Base-by-base conservation (phyloP, 495 filamentous ascomycete species). In the Aspergillus hancockii region DNA sequence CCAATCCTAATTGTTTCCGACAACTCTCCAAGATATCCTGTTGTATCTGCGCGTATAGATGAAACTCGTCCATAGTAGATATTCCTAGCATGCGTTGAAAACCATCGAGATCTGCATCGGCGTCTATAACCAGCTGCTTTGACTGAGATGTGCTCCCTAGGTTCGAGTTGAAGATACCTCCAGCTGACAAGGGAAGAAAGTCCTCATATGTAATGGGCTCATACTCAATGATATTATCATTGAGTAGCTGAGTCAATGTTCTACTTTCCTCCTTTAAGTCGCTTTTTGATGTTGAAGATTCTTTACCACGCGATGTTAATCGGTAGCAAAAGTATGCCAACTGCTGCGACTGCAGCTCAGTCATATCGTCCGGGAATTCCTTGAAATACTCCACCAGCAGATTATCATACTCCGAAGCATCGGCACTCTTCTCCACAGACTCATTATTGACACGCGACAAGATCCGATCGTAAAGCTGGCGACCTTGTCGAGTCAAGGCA, bases 121-220 rank as follows among this genome's bases (percentile, higher is more conserved):
- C 69, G 2, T 59, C 65, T 62, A 68, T 68, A 32, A 73, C 66
- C 4, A 73, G 59, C 52, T 66, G 63, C 45, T 53, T 57, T 30
- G 59, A 62, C 30, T 63, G 51, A 0, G 63, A 65, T 5, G 53
- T 40, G 6, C 47, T 60, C 10, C 69, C 65, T 4, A 79, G 62
- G 40, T 77, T 79, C 10, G 73, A 76, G 18, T 71, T 68, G 63
- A 79, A 79, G 31, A 79, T 79, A 18, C 74, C 75, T 9, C 69
- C 75, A 1, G 75, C 75, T 4, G 73, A 76, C 2, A 79, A 57
- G 3, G 75, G 75, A 9, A 79, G 63, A 56, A 79, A 79, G 36
- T 79, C 75, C 50, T 79, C 75, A 40, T 79, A 79, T 0, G 68
- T 75, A 16, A 79, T 65, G 16, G 74, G 74, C 47, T 71, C 67